Base-by-base conservation (phyloP, 306 rosid species). In the Ochetophila trinervis region DNA sequence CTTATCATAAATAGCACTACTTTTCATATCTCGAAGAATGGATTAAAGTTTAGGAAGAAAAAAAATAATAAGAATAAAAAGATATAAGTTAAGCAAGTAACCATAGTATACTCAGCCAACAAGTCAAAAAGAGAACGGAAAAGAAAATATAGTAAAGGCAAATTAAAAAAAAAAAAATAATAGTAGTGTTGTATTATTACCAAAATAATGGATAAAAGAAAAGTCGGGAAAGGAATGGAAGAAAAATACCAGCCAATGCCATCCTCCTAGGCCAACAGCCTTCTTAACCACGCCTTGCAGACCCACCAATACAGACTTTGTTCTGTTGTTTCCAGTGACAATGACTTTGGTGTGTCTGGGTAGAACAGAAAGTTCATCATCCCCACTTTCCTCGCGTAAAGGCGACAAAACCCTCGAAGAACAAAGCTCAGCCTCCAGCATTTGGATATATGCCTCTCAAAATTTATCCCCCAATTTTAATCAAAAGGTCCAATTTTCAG, bases 191-290 rank as follows among this genome's bases (percentile, higher is more conserved):
- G 5, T 4, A 50, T 50, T 18, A 19, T 49, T 34, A 47, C 16
- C 21, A 14, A 6, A 57, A 44, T 16, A 67, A 57, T 21, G 61
- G 5, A 36, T 17, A 60, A 57, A 42, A 45, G 12, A 23, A 48
- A 12, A 16, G 4, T 13, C 15, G 2, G 48, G 8, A 22, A 58
- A 47, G 32, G 55, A 56, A 23, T 68, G 58, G 50, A 54, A 59
- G 48, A 20, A n/a, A n/a, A n/a, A 23, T 86, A 86, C 91, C 91
- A 86, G 91, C 91, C 91, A 86, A 63, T 86, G 91, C 91, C 91
- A 86, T 14, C 91, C 91, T 57, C 91, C 91, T 34, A 86, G 84
- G 14, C 91, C 91, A 40, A 86, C 91, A 74, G 88, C 91, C 68
- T 86, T 86, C 83, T 86, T 86, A 60, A 86, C 91, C 60, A 86